Conservation (phyloP, 2,329 filamentous ascomycete genomes). For the Tothia fuscella region DNA sequence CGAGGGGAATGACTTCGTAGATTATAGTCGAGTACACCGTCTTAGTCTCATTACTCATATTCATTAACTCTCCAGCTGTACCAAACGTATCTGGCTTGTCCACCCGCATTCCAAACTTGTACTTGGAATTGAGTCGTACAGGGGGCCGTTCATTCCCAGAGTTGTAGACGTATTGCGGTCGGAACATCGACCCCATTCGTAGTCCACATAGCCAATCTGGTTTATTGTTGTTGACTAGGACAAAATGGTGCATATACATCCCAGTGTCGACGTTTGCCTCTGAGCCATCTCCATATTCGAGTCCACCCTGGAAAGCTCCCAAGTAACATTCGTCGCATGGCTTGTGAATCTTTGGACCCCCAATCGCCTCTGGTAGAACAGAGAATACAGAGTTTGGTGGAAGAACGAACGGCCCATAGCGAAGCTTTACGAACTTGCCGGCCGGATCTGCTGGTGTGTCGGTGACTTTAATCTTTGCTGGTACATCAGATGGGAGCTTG, state of each 20-base stretch:
- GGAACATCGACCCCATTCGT: background rate
- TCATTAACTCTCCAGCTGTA: conserved; percentile 6
- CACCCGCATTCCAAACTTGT: conserved; percentile 7
- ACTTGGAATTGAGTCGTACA: conserved; percentile 5
- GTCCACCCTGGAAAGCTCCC: conserved; percentile 3
- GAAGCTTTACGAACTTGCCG: conserved; percentile 7
- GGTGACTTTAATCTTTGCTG: conserved; percentile 1
- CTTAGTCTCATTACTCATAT: conserved; percentile 6
- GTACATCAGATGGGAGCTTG: background rate
- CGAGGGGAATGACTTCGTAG: conserved; percentile 7
- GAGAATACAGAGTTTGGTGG: conserved; percentile 5
- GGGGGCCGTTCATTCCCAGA: conserved; percentile 8
- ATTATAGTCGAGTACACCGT: conserved; percentile 5
- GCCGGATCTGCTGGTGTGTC: conserved; percentile 7
- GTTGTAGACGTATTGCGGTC: conserved; percentile 5
- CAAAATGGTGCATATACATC: conserved; percentile 9
- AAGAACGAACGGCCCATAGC: conserved; percentile 8
- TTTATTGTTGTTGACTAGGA: conserved; percentile 7
- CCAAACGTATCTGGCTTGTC: conserved; percentile 5
- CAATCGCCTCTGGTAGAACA: background rate
- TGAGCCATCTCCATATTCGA: conserved; percentile 9
- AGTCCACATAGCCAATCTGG: conserved; percentile 8
- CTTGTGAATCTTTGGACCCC: conserved; percentile 5
- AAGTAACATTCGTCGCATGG: conserved; percentile 10
- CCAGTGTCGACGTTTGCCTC: conserved; percentile 10